Evolutionary conservation across 148 eudicot genomes (phyloP).

Genomic region (Arctostaphylos glauca): DNA sequence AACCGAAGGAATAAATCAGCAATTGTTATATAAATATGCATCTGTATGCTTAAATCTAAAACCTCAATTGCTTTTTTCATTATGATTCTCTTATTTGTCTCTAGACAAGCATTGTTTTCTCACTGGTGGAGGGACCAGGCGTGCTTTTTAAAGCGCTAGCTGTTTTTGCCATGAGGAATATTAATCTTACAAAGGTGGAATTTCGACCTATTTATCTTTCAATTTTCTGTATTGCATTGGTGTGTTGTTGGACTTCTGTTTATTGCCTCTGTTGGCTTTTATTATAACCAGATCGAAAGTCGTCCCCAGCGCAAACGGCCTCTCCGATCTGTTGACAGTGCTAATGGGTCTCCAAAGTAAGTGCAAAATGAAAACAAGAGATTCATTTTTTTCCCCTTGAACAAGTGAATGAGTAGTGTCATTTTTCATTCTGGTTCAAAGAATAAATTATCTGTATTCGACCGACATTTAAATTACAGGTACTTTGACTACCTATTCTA

Average conservation of each 20-base stretch:
- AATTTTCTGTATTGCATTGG: too few relatives aligned
- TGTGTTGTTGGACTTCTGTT: not conserved
- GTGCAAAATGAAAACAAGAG: too few relatives aligned
- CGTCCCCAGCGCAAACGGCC: too few relatives aligned
- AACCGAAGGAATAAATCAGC: not conserved
- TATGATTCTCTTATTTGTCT: conserved; percentile 7
- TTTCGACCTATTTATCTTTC: not conserved
- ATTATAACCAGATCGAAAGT: too few relatives aligned
- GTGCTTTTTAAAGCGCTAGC: conserved; percentile 84
- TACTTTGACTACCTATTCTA: conserved; percentile 57
- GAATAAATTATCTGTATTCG: too few relatives aligned
- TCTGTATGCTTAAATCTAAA: too few relatives aligned
- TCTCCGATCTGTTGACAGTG: too few relatives aligned
- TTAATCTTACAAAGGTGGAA: conserved; percentile 75
- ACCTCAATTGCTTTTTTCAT: not conserved
- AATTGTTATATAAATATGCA: too few relatives aligned
- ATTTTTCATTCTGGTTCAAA: too few relatives aligned
- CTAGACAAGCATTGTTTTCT: conserved; percentile 85
- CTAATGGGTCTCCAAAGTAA: too few relatives aligned
- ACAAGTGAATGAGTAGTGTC: too few relatives aligned
- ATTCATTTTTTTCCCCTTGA: too few relatives aligned
- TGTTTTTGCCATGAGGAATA: conserved; percentile 67
- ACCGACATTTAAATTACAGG: conserved; percentile 21
- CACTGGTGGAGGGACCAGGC: conserved; percentile 86
- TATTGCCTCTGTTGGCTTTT: not conserved